Evolutionary conservation across 108 stramenopile genomes (phyloP).

Genomic region (Conticribra weissflogii): DNA sequence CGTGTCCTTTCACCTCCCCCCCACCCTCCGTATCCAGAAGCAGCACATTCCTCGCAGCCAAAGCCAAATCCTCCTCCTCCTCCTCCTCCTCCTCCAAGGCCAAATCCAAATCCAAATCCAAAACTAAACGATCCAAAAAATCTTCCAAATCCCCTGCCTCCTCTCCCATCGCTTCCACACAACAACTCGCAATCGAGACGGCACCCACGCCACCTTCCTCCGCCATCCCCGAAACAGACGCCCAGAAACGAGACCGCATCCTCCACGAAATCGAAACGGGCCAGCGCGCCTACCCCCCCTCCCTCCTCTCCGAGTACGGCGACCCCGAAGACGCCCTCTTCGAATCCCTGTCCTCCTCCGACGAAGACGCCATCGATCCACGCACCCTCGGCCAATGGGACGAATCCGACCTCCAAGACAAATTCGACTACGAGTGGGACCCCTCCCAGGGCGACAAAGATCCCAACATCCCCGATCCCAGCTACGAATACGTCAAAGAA

Average conservation of each 20-base stretch:
- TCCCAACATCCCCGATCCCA: conserved; percentile 56
- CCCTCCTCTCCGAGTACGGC: conserved; percentile 18
- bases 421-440: conserved; percentile 84
- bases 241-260: conserved; percentile 30
- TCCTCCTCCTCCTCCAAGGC: background rate
- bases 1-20: background rate
- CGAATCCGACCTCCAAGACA: conserved; percentile 52
- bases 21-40: background rate
- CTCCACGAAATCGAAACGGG: conserved; percentile 33
- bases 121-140: no score
- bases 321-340: conserved; percentile 26
- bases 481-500: conserved; percentile 38
- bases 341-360: conserved; percentile 18
- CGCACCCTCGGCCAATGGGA: conserved; percentile 69
- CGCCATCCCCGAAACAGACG: conserved; percentile 4
- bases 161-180: no score
- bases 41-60: no score
- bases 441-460: conserved; percentile 59
- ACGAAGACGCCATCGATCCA: conserved; percentile 66
- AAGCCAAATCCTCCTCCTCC: background rate
- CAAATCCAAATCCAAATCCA: no score
- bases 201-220: background rate
- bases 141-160: no score
- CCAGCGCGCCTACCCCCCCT: conserved; percentile 4
- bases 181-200: no score